phyloP scores from a whole-genome alignment of 192 early-diverging fungal species.

The Coemansia sp. region DNA sequence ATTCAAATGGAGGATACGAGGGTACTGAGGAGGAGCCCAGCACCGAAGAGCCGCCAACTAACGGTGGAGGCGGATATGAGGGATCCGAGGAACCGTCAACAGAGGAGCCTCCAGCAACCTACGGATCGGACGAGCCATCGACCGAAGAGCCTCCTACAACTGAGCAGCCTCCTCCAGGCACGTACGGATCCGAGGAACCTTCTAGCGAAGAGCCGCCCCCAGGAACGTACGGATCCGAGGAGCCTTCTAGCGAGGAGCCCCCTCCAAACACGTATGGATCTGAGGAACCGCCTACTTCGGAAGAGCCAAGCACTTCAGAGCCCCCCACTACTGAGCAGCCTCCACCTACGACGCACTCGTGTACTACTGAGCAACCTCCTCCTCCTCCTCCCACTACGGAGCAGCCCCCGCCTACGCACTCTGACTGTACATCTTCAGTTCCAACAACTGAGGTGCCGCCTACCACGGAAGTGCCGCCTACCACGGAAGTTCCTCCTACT shows the following conservation, averaged over 20 bases:
- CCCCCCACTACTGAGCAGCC: constrained; percentile 18
- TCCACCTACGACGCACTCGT: too few species aligned
- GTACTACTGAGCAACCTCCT: too few species aligned
- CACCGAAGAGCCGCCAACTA: constrained; percentile 20
- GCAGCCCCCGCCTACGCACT: background rate
- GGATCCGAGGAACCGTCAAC: constrained; percentile 7
- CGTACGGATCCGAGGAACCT: constrained; percentile 23
- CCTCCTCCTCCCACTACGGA: too few species aligned
- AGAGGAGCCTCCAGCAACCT: constrained; percentile 9
- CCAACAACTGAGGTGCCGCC: too few species aligned
- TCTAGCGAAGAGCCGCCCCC: constrained; percentile 9
- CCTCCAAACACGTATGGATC: background rate
- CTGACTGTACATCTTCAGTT: constrained; percentile 5
- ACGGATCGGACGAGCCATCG: constrained; percentile 17
- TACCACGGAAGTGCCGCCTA: constrained; percentile 16
- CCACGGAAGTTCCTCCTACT: background rate
- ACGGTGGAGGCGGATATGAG: background rate
- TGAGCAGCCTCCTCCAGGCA: constrained; percentile 13
- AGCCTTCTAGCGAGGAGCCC: constrained; percentile 19
- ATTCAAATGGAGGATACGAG: constrained; percentile 14
- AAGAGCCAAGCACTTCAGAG: background rate
- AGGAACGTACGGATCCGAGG: constrained; percentile 5
- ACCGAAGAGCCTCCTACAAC: constrained; percentile 17
- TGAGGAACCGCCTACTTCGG: constrained; percentile 15
- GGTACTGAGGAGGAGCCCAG: constrained; percentile 10